These are phyloP conservation scores for Cyphellophora europaea DNA, from an alignment of 2,329 filamentous ascomycete genomes.

Conservation along the genomic window DNA sequence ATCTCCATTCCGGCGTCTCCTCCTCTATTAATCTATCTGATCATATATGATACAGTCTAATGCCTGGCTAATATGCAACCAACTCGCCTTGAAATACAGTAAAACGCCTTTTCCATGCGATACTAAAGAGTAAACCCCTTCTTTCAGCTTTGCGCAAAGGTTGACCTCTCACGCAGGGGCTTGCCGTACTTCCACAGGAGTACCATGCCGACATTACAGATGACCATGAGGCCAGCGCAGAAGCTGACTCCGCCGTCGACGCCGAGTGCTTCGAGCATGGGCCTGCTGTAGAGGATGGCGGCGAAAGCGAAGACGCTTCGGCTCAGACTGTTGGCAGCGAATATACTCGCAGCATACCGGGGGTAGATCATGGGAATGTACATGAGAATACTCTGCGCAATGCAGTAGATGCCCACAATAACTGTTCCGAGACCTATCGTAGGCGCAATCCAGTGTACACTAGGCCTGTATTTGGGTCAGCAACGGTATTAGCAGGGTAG, in stretches of 20 bases:
- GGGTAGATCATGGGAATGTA: conserved; percentile 28
- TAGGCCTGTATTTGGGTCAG: no score
- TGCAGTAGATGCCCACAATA: neutral
- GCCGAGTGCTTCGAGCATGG: conserved; percentile 21
- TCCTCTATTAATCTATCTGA: no score
- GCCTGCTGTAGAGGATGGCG: conserved; percentile 22
- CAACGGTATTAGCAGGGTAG: no score
- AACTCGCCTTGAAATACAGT: no score
- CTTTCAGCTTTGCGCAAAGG: neutral
- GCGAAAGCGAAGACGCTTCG: conserved; percentile 21
- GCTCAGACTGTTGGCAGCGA: conserved; percentile 24
- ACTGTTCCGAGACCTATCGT: neutral
- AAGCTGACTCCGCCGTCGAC: conserved; percentile 21
- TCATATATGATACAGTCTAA: no score
- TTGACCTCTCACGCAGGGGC: neutral
- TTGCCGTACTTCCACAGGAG: neutral
- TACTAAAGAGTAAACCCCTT: no score
- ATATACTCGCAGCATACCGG: conserved; percentile 24
- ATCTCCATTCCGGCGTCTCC: no score
- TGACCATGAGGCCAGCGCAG: conserved; percentile 24
- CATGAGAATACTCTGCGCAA: conserved; percentile 8
- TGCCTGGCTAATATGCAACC: no score
- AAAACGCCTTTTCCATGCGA: no score
- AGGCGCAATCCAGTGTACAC: neutral
- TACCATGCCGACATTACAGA: neutral